Base-by-base conservation (phyloP, 2,329 filamentous ascomycete species). In the Epichloe festucae region DNA sequence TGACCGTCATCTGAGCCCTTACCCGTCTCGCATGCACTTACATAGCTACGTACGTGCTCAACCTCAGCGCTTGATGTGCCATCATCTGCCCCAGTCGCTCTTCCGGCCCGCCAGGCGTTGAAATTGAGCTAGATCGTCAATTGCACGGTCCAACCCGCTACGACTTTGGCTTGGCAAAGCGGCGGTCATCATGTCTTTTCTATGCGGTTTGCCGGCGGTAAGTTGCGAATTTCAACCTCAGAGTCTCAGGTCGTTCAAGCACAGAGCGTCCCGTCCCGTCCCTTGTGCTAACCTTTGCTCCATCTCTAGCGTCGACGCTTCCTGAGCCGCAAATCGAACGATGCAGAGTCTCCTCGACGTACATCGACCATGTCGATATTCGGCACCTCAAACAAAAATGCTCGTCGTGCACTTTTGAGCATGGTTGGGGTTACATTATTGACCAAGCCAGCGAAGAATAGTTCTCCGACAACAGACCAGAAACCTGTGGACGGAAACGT, bases 351-450 rank as follows among this genome's bases (percentile, higher is more conserved):
- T 52, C 65, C 60, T 44, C 56, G 58, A 43, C 68, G 68, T 27
- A 54, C 59, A 43, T 65, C 62, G 21, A 70, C 68, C 38, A 63
- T 70, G 57, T 70, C 68, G 50, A 65, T 72, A 52, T 69, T 70
- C 49, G 68, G 63, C 47, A 65, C 64, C 52, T 62, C 65, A 23
- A 68, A 70, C 45, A 53, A 58, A 45, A 54, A 61, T 23, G 60
- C 65, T 23, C 58, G 60, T 21, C 46, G 52, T 23, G 55, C 60
- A n/a, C 56, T 72, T 34, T 58, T 58, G 39, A 58, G 59, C 11
- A 62, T 72, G 59, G 60, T 71, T 35, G 62, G 57, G 46, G 58
- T 61, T 41, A 66, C 67, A 11, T 63, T 67, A 38, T 52, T 65
- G 7, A 46, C 50, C 23, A 53, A 50, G 11, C 52, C 61, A 15